Evolutionary conservation across 1,284 basidiomycete genomes (phyloP).

Genomic region (Tilletia horrida): DNA sequence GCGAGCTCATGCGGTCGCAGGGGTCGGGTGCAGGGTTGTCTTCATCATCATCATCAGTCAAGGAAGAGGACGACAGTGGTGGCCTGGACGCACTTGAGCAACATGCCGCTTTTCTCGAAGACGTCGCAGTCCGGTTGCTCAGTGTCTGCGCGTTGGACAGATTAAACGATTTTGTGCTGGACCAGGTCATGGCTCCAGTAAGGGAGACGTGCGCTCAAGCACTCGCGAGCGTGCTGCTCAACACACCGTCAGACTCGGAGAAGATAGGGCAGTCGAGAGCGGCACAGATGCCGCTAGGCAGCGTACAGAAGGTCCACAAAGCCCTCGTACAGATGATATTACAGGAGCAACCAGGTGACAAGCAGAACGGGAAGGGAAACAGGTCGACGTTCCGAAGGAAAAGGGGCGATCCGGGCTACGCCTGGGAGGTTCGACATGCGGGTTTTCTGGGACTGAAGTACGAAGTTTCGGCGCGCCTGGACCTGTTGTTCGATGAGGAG

Average conservation of each 20-base stretch:
- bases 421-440: conserved; percentile 97
- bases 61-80: conserved; percentile 63
- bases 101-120: conserved; percentile 84
- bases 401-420: conserved; percentile 62
- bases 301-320: conserved; percentile 74
- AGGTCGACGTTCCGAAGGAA: conserved; percentile 53
- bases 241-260: too few relatives aligned
- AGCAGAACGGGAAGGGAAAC: background rate
- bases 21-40: conserved; percentile 75
- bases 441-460: conserved; percentile 95
- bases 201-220: conserved; percentile 95
- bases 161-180: conserved; percentile 95
- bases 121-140: conserved; percentile 78
- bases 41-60: conserved; percentile 37
- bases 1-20: conserved; percentile 82
- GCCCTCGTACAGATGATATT: conserved; percentile 89
- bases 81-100: conserved; percentile 32
- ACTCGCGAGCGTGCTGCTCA: conserved; percentile 73
- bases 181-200: conserved; percentile 95
- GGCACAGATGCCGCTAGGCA: conserved; percentile 72
- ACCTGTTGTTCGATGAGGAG: conserved; percentile 62
- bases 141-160: conserved; percentile 92
- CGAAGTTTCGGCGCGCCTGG: conserved; percentile 85
- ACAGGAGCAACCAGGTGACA: conserved; percentile 64
- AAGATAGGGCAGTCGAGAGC: too few relatives aligned